Base-by-base conservation (phyloP, 2,329 filamentous ascomycete genomes). In the Dactylella cylindrospora region DNA sequence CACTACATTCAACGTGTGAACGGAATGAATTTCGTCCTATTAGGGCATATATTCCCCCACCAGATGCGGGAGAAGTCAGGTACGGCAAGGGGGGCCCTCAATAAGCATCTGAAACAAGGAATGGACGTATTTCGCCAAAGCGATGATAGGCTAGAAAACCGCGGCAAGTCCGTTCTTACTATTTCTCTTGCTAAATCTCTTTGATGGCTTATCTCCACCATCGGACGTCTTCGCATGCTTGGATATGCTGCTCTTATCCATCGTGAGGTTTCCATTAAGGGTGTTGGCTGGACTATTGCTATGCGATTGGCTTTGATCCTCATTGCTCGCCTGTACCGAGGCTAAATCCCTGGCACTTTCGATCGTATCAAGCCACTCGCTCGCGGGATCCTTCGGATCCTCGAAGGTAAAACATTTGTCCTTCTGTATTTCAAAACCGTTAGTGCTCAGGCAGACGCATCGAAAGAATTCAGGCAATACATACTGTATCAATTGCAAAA, bases 391-490 rank as follows among this genome's bases (percentile, higher is more conserved):
- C 71, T 94, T 95, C n/a, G 84, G 79, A 70, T 97, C 90, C 74
- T 98, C 93, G 70, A 98, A 98, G 10, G 86, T 86, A 71, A 88
- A 93, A 69, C 94, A 90, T 70, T 90, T 86, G 57, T 95, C 90
- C 66, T 83, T 83, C 91, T 95, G 67, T 31, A 15, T 67, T 72
- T 66, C 73, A 72, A n/a, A 55, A 67, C 39, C 13, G 47, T 66
- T 33, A 65, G 62, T 17, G 40, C 29, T 43, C 19, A 29, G 19
- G 35, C 39, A 33, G 25, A 51, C 64, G 45, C 68, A 54, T 25
- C 13, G 1, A 22, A 62, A 54, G 13, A 45, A 25, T 41, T 32
- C 17, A 17, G 25, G 38, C 28, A 41, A 36, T 54, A 80, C 90
- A 79, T 83, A 97, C 93, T 67, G 88, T 94, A 76, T 97, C 90